phyloP scores from a whole-genome alignment of 768 basidiomycete species.

The Neoboletus brunneissimus region DNA sequence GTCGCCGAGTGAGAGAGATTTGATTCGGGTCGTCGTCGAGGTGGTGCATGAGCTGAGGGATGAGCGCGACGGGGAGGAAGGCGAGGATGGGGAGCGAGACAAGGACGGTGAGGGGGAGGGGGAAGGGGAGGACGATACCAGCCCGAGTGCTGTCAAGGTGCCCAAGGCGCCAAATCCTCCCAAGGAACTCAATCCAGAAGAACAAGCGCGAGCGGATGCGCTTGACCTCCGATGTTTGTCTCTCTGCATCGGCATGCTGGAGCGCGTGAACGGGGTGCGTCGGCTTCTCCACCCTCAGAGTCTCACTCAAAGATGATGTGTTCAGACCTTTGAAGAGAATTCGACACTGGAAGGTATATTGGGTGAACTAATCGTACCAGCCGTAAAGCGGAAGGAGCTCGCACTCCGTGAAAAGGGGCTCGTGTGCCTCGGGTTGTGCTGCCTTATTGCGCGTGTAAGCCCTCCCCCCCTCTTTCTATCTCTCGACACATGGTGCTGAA shows the following conservation, averaged over 20 bases:
- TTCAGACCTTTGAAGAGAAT: constrained; percentile 42
- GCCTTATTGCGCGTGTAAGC: constrained; percentile 59
- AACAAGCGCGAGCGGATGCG: constrained; percentile 52
- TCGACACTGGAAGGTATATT: constrained; percentile 64
- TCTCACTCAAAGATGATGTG: not conserved
- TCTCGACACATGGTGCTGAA: not conserved
- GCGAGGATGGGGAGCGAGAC: constrained; percentile 37
- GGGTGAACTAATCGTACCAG: constrained; percentile 86
- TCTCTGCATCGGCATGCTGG: constrained; percentile 80
- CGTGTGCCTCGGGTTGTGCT: constrained; percentile 75
- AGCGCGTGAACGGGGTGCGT: constrained; percentile 80
- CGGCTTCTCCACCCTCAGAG: not conserved
- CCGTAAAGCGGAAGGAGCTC: constrained; percentile 85
- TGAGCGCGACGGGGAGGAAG: constrained; percentile 39
- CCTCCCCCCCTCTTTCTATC: not conserved
- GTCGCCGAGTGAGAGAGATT: constrained; percentile 74
- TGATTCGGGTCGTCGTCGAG: constrained; percentile 87
- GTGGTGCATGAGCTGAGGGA: constrained; percentile 76
- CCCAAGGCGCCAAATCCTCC: constrained; percentile 21
- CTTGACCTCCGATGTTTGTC: constrained; percentile 74
- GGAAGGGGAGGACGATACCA: constrained; percentile 5
- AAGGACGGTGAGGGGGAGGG: constrained; percentile 27
- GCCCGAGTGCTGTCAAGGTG: constrained; percentile 4
- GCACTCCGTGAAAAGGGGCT: constrained; percentile 60
- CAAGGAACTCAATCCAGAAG: constrained; percentile 54